These are phyloP conservation scores for Russula sp. DNA, from an alignment of 768 basidiomycete species.

Conservation along the genomic window DNA sequence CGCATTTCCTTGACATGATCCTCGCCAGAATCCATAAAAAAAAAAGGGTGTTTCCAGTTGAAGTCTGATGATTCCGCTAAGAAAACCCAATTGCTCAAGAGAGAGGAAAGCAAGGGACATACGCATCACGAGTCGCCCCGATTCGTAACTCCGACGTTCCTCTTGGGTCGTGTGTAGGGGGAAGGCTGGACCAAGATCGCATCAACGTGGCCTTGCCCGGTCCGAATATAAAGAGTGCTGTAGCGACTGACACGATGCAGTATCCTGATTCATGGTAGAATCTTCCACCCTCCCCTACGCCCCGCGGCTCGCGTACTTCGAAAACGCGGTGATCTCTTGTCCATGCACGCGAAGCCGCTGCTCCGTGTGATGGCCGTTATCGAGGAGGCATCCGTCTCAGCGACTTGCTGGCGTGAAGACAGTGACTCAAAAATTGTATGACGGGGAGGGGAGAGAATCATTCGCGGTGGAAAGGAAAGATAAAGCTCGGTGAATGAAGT, in stretches of 20 bases:
- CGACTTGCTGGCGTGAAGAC: no score
- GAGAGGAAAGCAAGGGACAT: not conserved
- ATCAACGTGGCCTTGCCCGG: not conserved
- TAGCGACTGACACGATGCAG: no score
- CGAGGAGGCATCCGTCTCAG: no score
- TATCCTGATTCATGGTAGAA: no score
- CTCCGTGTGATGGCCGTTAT: not conserved
- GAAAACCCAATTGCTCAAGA: not conserved
- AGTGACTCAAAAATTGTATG: no score
- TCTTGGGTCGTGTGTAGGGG: not conserved
- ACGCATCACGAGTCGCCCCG: conserved; percentile 6
- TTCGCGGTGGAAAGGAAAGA: no score
- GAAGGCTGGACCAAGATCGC: not conserved
- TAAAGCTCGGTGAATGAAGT: no score
- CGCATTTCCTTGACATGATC: conserved; percentile 11
- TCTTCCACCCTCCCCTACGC: not conserved
- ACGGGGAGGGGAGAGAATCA: no score
- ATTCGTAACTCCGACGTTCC: not conserved
- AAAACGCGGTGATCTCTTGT: not conserved
- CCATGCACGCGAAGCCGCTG: conserved; percentile 7
- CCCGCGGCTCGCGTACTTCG: not conserved
- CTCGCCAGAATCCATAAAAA: not conserved
- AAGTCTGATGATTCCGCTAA: conserved; percentile 1
- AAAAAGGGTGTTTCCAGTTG: conserved; percentile 16
- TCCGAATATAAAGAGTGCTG: no score